Base-by-base conservation (phyloP, 345 rosid genomes). In the Carallia brachiata region DNA sequence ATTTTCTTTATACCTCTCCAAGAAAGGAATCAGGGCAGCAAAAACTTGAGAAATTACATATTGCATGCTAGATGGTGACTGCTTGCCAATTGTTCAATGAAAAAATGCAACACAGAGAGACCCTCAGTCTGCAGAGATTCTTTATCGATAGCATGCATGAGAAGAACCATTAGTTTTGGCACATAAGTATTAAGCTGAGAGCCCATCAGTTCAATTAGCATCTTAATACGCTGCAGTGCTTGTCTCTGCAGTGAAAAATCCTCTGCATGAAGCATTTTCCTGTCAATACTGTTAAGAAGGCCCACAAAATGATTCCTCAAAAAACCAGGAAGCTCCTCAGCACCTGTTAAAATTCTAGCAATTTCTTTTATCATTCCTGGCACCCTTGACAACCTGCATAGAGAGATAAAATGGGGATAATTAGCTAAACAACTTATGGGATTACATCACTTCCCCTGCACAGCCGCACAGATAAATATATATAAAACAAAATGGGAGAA, bases 291-390 rank as follows among this genome's bases (percentile, higher is more conserved):
- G 74, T 94, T 91, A 63, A 94, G 97, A 61, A 94, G 96, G 65
- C 96, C 90, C 79, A 94, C 97, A 91, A 94, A 94, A 81, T 94
- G 98, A 81, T 88, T 88, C 81, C 92, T 90, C 81, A 91, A 78
- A 78, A 94, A 94, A 65, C 83, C 85, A 54, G 97, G 85, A 77
- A 91, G 91, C 79, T 90, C 97, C 73, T 94, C 96, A 19, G 79
- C 80, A 60, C 85, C 83, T 52, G 96, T 91, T 70, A 91, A 85
- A 75, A 90, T 87, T 76, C 82, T 80, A 64, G 98, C 84, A 63
- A 94, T 87, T 77, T 91, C 86, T 80, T 84, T 91, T 70, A 94
- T 82, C 84, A 90, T 82, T 71, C 76, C 83, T 6, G 97, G 97
- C 50, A 90, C 90, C 84, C 87, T 80, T 71, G 81, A 85, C 76